Percentiles rank a stretch among this genome's conserved stretches.
These are phyloP conservation scores for Nothophytophthora sp. DNA, from an alignment of 352 stramenopile genomes.

Conservation along the genomic window DNA sequence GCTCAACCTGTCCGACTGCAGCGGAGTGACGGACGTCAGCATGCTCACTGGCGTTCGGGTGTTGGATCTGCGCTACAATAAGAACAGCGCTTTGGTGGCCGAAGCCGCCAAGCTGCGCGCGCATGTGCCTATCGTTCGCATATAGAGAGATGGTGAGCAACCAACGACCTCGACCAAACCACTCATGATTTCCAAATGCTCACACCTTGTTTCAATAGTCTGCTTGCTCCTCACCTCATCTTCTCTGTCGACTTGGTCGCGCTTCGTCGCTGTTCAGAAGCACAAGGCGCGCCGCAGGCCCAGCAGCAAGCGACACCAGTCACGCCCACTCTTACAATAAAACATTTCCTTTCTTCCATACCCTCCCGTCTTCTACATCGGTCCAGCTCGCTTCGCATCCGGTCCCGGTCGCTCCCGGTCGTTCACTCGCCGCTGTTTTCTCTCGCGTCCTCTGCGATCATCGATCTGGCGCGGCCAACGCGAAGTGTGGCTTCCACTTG, in stretches of 20 bases:
- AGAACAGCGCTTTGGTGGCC: slow-evolving; percentile 20
- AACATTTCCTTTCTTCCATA: slow-evolving; percentile 11
- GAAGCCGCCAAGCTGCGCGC: slow-evolving; percentile 26
- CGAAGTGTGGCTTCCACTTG: slow-evolving; percentile 10
- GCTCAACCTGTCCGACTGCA: slow-evolving; percentile 68
- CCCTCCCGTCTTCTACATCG: slow-evolving; percentile 1
- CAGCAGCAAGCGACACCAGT: not conserved
- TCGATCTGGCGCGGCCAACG: too few species aligned
- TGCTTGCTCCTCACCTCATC: too few species aligned
- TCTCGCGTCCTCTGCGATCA: too few species aligned
- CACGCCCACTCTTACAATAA: not conserved
- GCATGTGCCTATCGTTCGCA: slow-evolving; percentile 25
- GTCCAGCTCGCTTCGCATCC: not conserved
- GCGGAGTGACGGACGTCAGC: slow-evolving; percentile 40
- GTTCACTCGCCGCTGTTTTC: too few species aligned
- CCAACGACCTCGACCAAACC: slow-evolving; percentile 2
- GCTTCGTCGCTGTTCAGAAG: slow-evolving; percentile 1
- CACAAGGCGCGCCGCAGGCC: not conserved
- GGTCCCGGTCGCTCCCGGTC: too few species aligned
- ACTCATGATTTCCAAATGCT: too few species aligned
- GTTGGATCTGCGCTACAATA: slow-evolving; percentile 68
- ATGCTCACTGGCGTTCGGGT: slow-evolving; percentile 62
- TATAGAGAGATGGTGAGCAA: slow-evolving; percentile 21
- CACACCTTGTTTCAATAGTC: too few species aligned
- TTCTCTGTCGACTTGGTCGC: too few species aligned